Evolutionary conservation across 768 basidiomycete genomes (phyloP), one percentile per base, ranked within the genome.

Genomic region (Suillus clintonianus): DNA sequence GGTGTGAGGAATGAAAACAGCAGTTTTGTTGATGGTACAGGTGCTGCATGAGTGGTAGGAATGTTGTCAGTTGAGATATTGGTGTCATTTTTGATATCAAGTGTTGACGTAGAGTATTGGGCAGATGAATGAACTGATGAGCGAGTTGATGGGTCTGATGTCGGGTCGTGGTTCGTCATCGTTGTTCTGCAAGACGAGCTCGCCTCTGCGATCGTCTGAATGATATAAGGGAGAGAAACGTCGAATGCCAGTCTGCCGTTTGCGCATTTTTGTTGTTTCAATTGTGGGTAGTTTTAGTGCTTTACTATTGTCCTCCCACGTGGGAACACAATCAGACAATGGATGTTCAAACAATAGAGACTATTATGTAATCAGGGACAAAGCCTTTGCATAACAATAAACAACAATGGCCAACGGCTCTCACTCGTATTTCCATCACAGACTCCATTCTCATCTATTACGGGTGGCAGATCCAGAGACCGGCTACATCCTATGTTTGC

Each of bases 1-100:
- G 80, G 78, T 1, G 87, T 79, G 66, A 89, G 79, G 69, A 89
- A 83, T 11, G 86, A 85, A 71, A 91, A 94, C 60, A 94, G 84
- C 7, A 89, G 81, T 48, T 81, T 78, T 66, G 91, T 79, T 1
- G 86, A 84, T 0, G 90, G 88, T 61, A 78, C 69, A 6, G 81
- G 78, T 32, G 78, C 59, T 19, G 65, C 24, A 72, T 75, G 58
- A 13, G 72, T 63, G 48, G 67, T 67, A 43, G 69, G 63, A 30
- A 70, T 62, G 43, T 69, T 63, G 19, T 67, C 63, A 13, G 71
- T 48, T 10, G 69, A 70, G 13, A 41, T 37, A 43, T 62, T 54
- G 14, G 47, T 55, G 37, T 60, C 63, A 65, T 55, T 22, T 50
- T 70, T 53, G 54, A 72, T 69, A 55, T 63, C 58, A 54, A 72